Base-by-base conservation (phyloP, 2,329 filamentous ascomycete species). In the Epichloe elymi region DNA sequence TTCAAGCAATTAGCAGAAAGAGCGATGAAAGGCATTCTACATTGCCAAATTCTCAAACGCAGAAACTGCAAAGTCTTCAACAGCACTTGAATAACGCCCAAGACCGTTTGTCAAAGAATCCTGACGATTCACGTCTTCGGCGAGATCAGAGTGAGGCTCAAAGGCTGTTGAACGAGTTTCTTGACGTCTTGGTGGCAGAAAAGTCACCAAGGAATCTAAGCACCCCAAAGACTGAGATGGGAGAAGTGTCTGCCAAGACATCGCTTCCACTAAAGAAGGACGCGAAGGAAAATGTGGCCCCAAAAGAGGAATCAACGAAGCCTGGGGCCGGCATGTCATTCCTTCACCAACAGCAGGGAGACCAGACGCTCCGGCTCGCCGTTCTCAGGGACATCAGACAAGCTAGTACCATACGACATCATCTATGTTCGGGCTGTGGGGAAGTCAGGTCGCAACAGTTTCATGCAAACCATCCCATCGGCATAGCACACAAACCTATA, bases 361-460 rank as follows among this genome's bases (percentile, higher is more conserved):
- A 49, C 26, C 30, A 30, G n/a, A 20, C 33, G 15, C 33, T 46
- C 17, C 35, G 37, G 2, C 20, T 33, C n/a, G 14, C 44, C 8
- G 17, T 42, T 45, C 17, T 14, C 4, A 54, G 57, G 47, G 56
- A 53, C 6, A 50, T 52, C 26, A 66, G 58, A 37, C 51, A 58
- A 5, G 54, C 53, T 15, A 54, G 52, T 19, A 50, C 51, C 11
- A 48, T 57, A 33, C 56, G 55, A 2, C 59, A 63, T 45, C 67
- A 70, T 50, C 49, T 67, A 20, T 71, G 69, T 51, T 64, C 63
- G 2, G 58, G 58, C 30, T 71, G 69, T 33, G 67, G 68, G 14
- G 58, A 57, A 20, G 51, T 62, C 20, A 64, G 69, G 26, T 71
- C 68, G 3, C 44, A 49, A 6, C 53, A 52, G 3, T 71, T 68